phyloP scores from a whole-genome alignment of 2,329 filamentous ascomycete genomes.

The Torrubiella hemipterigena region DNA sequence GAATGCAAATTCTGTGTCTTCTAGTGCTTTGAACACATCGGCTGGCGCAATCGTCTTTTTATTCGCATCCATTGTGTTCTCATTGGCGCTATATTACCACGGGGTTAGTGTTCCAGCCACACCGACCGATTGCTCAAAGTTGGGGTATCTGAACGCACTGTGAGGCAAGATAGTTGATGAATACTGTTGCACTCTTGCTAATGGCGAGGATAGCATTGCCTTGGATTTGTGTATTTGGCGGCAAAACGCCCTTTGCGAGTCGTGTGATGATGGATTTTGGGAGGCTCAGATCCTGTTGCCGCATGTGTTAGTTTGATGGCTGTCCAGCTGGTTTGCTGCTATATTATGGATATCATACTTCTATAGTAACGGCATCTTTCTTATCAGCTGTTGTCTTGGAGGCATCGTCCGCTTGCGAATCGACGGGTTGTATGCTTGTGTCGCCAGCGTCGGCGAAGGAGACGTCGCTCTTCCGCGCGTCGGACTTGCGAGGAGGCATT shows the following conservation, averaged over 20 bases:
- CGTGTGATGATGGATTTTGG: slow-evolving; percentile 74
- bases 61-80: slow-evolving; percentile 50
- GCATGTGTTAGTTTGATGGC: background rate
- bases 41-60: slow-evolving; percentile 69
- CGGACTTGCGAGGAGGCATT: slow-evolving; percentile 47
- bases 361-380: slow-evolving; percentile 15
- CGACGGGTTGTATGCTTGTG: background rate
- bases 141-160: slow-evolving; percentile 41
- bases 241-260: slow-evolving; percentile 67
- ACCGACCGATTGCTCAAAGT: background rate
- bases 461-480: slow-evolving; percentile 32
- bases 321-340: background rate
- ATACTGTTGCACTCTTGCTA: slow-evolving; percentile 72
- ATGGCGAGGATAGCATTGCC: slow-evolving; percentile 70
- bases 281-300: slow-evolving; percentile 55
- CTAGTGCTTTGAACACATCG: slow-evolving; percentile 66
- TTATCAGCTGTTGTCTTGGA: slow-evolving; percentile 17
- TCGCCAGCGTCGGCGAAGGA: slow-evolving; percentile 20
- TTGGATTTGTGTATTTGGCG: slow-evolving; percentile 72
- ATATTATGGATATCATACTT: slow-evolving; percentile 2
- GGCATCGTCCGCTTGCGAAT: slow-evolving; percentile 1
- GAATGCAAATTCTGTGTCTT: slow-evolving; percentile 69
- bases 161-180: slow-evolving; percentile 67
- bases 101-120: background rate
- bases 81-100: slow-evolving; percentile 48